Evolutionary conservation across 1,284 basidiomycete species (phyloP), one percentile per base, ranked within the genome.

Genomic region (Wolfiporia cocos): DNA sequence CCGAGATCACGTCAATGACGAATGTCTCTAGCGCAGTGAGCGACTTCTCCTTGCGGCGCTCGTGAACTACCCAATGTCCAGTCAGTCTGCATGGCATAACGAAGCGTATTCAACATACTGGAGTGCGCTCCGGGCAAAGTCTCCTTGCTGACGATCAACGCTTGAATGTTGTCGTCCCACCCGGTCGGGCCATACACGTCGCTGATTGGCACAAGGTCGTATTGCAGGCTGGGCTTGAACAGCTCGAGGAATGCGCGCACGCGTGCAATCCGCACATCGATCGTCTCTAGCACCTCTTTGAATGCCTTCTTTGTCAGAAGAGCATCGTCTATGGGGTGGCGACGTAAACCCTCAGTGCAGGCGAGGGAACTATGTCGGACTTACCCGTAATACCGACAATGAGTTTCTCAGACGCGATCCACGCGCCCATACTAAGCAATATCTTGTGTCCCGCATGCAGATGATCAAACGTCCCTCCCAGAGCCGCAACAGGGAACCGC

Each of bases 381-480:
- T 51, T 47, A 86, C 88, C 85, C 39, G 88, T 89, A 28, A 99
- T 71, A 4, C 96, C 96, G 42, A 96, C 81, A 49, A 99, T 90
- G 55, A 99, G 66, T 61, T 90, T 92, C 49, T 74, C 64, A 35
- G 67, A 64, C 1, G 92, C 74, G 45, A 97, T 78, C 72, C 89
- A 92, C 2, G 87, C 81, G 6, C 81, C 85, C 79, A 96, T 92
- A 53, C 90, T 90, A 4, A 99, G 76, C 28, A 99, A 76, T 46
- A 99, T 94, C 68, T 98, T 98, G 71, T 99, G 95, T 0, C 95
- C 95, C 1, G 92, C 82, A 61, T 99, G 95, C 14, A 99, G 76
- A 59, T 99, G 96, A 64, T 99, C 95, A 61, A 99, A 99, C 1
- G 95, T 99, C 9, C 85, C 85, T 20, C 85, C 85, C 7, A 84